phyloP scores from a whole-genome alignment of 805 yeast genomes.

The Peterozyma toletana region DNA sequence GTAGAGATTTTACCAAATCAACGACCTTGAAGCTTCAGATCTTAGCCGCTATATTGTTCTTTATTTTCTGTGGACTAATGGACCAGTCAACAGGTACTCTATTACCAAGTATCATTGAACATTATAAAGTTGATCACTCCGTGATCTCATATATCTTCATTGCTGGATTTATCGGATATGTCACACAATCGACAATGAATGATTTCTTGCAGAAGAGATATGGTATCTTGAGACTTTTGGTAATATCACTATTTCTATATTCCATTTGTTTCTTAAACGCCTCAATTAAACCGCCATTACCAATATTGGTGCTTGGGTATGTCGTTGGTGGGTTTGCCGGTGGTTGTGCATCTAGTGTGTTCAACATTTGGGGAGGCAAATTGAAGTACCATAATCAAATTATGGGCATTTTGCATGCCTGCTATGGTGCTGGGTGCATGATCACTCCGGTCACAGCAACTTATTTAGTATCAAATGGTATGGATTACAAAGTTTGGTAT shows the following conservation, averaged over 20 bases:
- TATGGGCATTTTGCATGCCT: constrained; percentile 44
- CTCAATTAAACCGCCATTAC: constrained; percentile 5
- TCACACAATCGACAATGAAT: constrained; percentile 4
- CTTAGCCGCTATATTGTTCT: constrained; percentile 27
- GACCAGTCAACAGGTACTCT: constrained; percentile 60
- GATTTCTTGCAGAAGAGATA: constrained; percentile 6
- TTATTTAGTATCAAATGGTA: constrained; percentile 26
- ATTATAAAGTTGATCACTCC: constrained; percentile 42
- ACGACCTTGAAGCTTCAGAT: constrained; percentile 34
- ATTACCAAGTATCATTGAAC: constrained; percentile 42
- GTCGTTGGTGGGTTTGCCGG: constrained; percentile 7
- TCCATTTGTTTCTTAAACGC: constrained; percentile 5
- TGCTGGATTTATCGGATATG: constrained; percentile 5
- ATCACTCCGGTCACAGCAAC: constrained; percentile 42
- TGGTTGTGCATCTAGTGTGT: constrained; percentile 6
- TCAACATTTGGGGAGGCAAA: constrained; percentile 29
- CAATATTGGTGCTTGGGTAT: constrained; percentile 3
- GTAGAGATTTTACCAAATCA: constrained; percentile 32
- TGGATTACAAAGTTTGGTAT: constrained; percentile 41
- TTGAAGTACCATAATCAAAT: constrained; percentile 40
- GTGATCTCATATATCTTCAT: constrained; percentile 12
- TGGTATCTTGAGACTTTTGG: constrained; percentile 5
- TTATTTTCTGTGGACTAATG: constrained; percentile 44
- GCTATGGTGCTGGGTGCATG: constrained; percentile 48
- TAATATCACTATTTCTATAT: constrained; percentile 1